These are phyloP conservation scores for Phytophthora fragariae DNA, from an alignment of 352 stramenopile species.

Conservation along the genomic window DNA sequence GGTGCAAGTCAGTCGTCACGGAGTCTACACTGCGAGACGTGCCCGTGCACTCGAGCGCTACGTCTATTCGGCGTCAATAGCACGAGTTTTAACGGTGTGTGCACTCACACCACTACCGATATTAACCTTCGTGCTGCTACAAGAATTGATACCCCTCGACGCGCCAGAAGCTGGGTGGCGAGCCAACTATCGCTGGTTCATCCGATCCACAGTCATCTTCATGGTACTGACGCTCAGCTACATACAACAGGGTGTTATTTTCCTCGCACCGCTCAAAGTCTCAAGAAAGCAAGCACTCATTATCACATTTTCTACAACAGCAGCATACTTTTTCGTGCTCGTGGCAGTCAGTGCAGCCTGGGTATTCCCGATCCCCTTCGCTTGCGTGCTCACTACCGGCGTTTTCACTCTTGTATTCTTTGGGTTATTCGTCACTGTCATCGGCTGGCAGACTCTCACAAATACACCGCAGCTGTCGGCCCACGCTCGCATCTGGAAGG, in stretches of 20 bases:
- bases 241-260: slow-evolving; percentile 17
- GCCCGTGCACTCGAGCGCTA: slow-evolving; percentile 14
- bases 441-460: slow-evolving; percentile 5
- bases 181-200: slow-evolving; percentile 19
- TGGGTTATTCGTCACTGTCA: slow-evolving; percentile 6
- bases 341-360: slow-evolving; percentile 16
- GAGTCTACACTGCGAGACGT: slow-evolving; percentile 13
- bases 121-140: slow-evolving; percentile 12
- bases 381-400: slow-evolving; percentile 24
- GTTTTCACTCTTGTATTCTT: slow-evolving; percentile 21
- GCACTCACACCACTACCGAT: slow-evolving; percentile 11
- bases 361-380: slow-evolving; percentile 36
- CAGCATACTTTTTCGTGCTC: slow-evolving; percentile 21
- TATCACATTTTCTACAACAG: not conserved
- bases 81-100: slow-evolving; percentile 4
- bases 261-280: slow-evolving; percentile 14
- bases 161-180: not conserved
- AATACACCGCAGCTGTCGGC: slow-evolving; percentile 8
- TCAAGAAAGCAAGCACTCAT: slow-evolving; percentile 3
- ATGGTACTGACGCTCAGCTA: slow-evolving; percentile 22
- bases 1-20: slow-evolving; percentile 17
- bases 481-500: slow-evolving; percentile 7
- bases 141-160: slow-evolving; percentile 15
- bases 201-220: slow-evolving; percentile 7
- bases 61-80: slow-evolving; percentile 2